A percentile compares a stretch with the other conserved stretches of the same genome.
Evolutionary conservation across 768 basidiomycete genomes (phyloP).

Genomic region (Amanita subjunquillea): DNA sequence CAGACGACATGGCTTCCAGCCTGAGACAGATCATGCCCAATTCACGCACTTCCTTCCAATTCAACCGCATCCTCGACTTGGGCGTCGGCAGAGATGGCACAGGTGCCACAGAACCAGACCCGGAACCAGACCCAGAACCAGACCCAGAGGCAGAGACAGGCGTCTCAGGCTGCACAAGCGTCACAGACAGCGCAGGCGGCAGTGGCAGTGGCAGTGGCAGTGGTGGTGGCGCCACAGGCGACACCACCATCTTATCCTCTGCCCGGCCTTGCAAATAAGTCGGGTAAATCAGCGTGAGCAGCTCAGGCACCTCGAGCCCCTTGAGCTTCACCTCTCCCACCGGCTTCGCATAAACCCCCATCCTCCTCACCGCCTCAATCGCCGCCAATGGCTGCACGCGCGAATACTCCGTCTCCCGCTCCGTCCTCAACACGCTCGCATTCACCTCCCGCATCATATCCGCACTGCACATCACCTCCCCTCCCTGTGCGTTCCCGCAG

Average conservation of each 20-base stretch:
- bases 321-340: slow-evolving; percentile 91
- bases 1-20: slow-evolving; percentile 65
- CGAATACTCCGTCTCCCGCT: slow-evolving; percentile 52
- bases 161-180: no score
- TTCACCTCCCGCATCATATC: slow-evolving; percentile 80
- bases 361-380: slow-evolving; percentile 63
- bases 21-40: slow-evolving; percentile 68
- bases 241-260: slow-evolving; percentile 23
- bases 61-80: slow-evolving; percentile 49
- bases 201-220: slow-evolving; percentile 19
- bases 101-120: no score
- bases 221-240: slow-evolving; percentile 19
- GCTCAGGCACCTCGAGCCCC: slow-evolving; percentile 87
- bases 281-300: slow-evolving; percentile 80
- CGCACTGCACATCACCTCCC: slow-evolving; percentile 86
- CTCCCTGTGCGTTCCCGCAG: slow-evolving; percentile 72
- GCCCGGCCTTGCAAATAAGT: slow-evolving; percentile 59
- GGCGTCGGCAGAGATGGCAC: no score
- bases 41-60: slow-evolving; percentile 63
- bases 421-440: slow-evolving; percentile 44
- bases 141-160: no score
- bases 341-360: slow-evolving; percentile 60
- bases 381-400: slow-evolving; percentile 45
- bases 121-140: no score
- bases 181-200: slow-evolving; percentile 15